phyloP scores from a whole-genome alignment of 2,329 filamentous ascomycete genomes.

The Cladobotryum mycophilum region DNA sequence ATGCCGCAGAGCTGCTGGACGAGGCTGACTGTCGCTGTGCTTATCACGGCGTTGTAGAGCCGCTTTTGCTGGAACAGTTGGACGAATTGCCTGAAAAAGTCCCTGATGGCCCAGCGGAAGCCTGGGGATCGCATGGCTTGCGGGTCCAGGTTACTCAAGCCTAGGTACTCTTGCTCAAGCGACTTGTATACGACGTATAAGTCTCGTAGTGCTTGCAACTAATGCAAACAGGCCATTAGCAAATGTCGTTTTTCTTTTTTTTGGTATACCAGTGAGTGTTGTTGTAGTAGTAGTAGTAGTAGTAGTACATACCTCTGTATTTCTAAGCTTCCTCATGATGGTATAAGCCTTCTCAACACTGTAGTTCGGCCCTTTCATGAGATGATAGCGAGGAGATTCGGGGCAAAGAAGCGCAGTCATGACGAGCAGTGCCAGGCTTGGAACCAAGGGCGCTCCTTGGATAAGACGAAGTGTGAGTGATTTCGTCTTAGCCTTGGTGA shows the following conservation, averaged over 20 bases:
- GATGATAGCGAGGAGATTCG: constrained; percentile 37
- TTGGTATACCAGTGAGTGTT: too few relatives aligned
- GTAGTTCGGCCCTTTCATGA: constrained; percentile 32
- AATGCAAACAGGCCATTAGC: background rate
- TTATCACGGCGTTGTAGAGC: constrained; percentile 26
- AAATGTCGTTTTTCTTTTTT: too few relatives aligned
- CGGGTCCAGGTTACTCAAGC: constrained; percentile 17
- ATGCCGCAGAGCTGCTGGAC: constrained; percentile 30
- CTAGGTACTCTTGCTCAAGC: constrained; percentile 24
- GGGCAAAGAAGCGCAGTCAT: constrained; percentile 32
- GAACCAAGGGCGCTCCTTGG: constrained; percentile 33
- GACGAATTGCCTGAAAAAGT: constrained; percentile 22
- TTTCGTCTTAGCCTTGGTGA: constrained; percentile 19
- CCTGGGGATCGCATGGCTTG: constrained; percentile 19
- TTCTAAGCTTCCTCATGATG: constrained; percentile 29
- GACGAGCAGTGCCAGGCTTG: constrained; percentile 28
- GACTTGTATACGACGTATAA: constrained; percentile 34
- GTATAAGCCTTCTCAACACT: constrained; percentile 31
- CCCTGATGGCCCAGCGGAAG: constrained; percentile 22
- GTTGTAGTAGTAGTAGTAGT: background rate
- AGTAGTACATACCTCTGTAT: constrained; percentile 24
- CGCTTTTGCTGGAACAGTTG: constrained; percentile 24
- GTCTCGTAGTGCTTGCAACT: constrained; percentile 37
- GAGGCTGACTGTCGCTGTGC: constrained; percentile 25
- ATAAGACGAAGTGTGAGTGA: constrained; percentile 25